These are phyloP conservation scores for Verticillium albo-atrum DNA, from an alignment of 2,329 filamentous ascomycete species.

Conservation along the genomic window DNA sequence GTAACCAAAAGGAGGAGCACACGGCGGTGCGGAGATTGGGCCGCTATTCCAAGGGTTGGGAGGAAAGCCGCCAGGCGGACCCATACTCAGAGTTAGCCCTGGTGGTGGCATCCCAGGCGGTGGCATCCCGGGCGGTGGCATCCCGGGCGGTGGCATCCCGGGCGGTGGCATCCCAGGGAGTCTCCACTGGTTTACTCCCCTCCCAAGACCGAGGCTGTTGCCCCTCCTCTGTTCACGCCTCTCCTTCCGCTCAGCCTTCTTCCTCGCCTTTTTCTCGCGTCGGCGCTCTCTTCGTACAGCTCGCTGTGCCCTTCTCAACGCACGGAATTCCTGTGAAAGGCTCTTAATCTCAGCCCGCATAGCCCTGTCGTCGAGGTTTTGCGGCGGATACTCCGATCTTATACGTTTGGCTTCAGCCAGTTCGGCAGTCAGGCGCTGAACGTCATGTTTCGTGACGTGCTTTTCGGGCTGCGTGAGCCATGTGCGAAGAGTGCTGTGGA, in stretches of 20 bases:
- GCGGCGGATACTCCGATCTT: not conserved
- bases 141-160: not conserved
- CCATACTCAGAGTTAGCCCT: not conserved
- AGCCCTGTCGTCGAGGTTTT: slow-evolving; percentile 25
- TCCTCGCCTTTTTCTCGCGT: slow-evolving; percentile 20
- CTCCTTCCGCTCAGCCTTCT: slow-evolving; percentile 26
- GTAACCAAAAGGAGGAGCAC: not conserved
- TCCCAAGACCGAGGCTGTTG: slow-evolving; percentile 14
- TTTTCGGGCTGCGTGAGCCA: slow-evolving; percentile 49
- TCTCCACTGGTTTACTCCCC: slow-evolving; percentile 1
- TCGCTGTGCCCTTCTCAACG: slow-evolving; percentile 22
- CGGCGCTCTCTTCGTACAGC: slow-evolving; percentile 24
- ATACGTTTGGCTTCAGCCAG: slow-evolving; percentile 19
- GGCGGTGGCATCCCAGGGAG: slow-evolving; percentile 3
- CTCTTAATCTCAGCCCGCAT: slow-evolving; percentile 39
- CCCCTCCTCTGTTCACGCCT: slow-evolving; percentile 23
- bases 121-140: not conserved
- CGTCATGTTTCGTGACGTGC: slow-evolving; percentile 39
- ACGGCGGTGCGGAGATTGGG: not conserved
- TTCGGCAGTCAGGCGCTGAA: slow-evolving; percentile 35
- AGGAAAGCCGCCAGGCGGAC: not conserved
- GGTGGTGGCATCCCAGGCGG: not conserved
- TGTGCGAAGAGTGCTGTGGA: slow-evolving; percentile 35
- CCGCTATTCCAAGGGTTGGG: not conserved
- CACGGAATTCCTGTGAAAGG: slow-evolving; percentile 39